Conservation (phyloP, 139 green algal genomes). For the Zygnema cylindricum region DNA sequence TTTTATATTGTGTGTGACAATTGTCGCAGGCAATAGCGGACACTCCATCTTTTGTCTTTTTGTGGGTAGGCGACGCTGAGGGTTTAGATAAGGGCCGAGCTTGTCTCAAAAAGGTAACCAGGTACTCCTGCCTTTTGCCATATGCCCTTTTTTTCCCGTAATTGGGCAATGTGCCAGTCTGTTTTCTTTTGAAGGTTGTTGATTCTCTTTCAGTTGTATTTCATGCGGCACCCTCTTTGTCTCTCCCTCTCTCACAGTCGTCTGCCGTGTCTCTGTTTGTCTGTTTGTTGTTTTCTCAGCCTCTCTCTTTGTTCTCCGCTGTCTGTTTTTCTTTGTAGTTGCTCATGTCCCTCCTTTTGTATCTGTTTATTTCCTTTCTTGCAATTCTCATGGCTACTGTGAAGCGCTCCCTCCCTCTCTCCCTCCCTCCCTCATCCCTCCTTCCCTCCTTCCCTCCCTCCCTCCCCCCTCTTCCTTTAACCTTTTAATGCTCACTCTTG, state of each 20-base stretch:
- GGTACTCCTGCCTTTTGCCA: not conserved
- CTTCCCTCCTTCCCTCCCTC: slow-evolving; percentile 4
- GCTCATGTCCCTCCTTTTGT: not conserved
- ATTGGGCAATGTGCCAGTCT: not conserved
- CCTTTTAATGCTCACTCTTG: too few species aligned
- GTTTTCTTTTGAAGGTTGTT: not conserved
- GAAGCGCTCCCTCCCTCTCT: not conserved
- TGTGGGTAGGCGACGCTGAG: slow-evolving; percentile 69
- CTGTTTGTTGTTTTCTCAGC: not conserved
- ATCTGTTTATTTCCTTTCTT: too few species aligned
- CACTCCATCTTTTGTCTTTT: slow-evolving; percentile 78
- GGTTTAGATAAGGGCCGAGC: slow-evolving; percentile 48
- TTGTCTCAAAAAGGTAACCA: slow-evolving; percentile 55
- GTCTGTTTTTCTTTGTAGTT: not conserved
- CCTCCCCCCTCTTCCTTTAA: too few species aligned
- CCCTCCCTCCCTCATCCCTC: not conserved
- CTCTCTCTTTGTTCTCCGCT: not conserved
- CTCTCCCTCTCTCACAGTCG: slow-evolving; percentile 24
- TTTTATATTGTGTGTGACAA: too few species aligned
- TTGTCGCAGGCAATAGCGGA: slow-evolving; percentile 79
- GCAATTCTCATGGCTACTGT: too few species aligned
- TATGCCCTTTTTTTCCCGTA: not conserved
- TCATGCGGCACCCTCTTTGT: not conserved
- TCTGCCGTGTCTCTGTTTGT: too few species aligned
- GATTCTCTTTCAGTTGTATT: slow-evolving; percentile 10